These are phyloP conservation scores for Eremochloa ophiuroides DNA, from an alignment of 176 grass and related monocot species.

Conservation along the genomic window DNA sequence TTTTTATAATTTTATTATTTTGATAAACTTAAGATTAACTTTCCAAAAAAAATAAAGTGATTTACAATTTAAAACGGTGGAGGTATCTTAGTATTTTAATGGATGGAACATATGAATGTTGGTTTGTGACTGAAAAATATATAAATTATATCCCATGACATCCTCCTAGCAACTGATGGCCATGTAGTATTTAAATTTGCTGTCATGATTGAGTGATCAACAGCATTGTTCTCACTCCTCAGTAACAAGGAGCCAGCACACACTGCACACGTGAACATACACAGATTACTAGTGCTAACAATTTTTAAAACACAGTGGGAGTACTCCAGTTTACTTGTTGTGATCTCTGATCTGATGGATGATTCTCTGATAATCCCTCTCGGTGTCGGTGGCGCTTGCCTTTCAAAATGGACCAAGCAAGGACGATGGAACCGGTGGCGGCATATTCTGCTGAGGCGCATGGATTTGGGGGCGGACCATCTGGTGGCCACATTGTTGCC, in stretches of 20 bases:
- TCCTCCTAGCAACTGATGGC: too few species aligned
- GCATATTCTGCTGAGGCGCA: slow-evolving; percentile 19
- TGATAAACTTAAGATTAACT: too few species aligned
- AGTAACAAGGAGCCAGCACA: background rate
- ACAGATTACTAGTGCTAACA: background rate
- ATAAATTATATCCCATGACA: too few species aligned
- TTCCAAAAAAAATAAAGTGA: too few species aligned
- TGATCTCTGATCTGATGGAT: background rate
- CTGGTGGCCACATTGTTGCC: background rate
- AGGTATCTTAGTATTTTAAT: too few species aligned
- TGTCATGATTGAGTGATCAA: background rate
- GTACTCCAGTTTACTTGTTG: background rate
- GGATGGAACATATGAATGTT: too few species aligned
- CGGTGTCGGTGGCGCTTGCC: background rate
- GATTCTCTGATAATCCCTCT: slow-evolving; percentile 3
- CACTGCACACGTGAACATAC: slow-evolving; percentile 9
- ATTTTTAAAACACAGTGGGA: background rate
- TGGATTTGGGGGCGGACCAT: slow-evolving; percentile 12
- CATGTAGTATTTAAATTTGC: too few species aligned
- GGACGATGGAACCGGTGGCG: slow-evolving; percentile 22
- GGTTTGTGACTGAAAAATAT: too few species aligned
- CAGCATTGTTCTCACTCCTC: background rate
- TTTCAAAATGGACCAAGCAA: background rate
- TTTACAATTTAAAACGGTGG: too few species aligned
- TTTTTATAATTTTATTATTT: too few species aligned